Evolutionary conservation across 352 stramenopile species (phyloP).

Genomic region (Globisporangium splendens): DNA sequence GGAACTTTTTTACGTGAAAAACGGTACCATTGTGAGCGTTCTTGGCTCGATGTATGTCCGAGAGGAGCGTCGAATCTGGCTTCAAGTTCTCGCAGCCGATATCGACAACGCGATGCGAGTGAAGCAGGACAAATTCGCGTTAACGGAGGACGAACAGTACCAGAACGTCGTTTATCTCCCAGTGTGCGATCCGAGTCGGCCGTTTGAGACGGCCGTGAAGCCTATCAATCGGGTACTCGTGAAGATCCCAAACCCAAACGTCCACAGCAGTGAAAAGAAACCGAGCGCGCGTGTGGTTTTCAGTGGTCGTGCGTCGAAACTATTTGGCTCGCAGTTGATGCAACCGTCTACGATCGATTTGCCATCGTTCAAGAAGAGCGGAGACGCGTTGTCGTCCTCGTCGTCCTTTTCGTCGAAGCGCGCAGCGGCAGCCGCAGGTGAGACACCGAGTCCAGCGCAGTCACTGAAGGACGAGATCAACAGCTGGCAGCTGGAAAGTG

Average conservation of each 20-base stretch:
- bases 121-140: constrained; percentile 24
- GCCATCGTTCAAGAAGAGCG: constrained; percentile 23
- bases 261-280: constrained; percentile 17
- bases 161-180: constrained; percentile 59
- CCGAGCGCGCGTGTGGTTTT: constrained; percentile 58
- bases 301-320: constrained; percentile 62
- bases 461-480: constrained; percentile 44
- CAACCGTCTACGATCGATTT: constrained; percentile 58
- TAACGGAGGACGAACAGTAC: constrained; percentile 37
- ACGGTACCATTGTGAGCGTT: constrained; percentile 42
- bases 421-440: constrained; percentile 23
- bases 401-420: neutral
- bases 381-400: constrained; percentile 4
- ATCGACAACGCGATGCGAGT: constrained; percentile 45
- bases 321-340: constrained; percentile 67
- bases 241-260: constrained; percentile 34
- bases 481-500: constrained; percentile 29
- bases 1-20: constrained; percentile 50
- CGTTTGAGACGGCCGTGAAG: constrained; percentile 34
- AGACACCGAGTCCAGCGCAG: constrained; percentile 25
- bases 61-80: constrained; percentile 49
- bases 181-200: constrained; percentile 25
- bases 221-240: constrained; percentile 38
- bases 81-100: constrained; percentile 55
- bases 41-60: constrained; percentile 53